A percentile compares a stretch with the other conserved stretches of the same genome.
Evolutionary conservation across 1,284 basidiomycete genomes (phyloP).

Genomic region (Pseudozyma sp.): DNA sequence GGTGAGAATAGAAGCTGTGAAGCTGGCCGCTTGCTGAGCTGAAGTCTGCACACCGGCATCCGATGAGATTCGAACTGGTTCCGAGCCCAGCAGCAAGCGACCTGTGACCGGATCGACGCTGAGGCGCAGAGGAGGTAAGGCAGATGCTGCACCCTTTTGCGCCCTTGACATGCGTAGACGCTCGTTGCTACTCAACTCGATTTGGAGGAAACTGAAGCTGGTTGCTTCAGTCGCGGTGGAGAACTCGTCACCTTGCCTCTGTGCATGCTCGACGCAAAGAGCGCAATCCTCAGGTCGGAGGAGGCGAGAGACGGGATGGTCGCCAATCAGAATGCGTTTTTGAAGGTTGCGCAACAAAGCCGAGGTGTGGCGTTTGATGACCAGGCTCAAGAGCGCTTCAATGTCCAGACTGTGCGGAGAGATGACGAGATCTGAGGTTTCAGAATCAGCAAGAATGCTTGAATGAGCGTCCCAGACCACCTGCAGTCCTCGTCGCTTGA

Average conservation of each 20-base stretch:
- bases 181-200: conserved; percentile 21
- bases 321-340: conserved; percentile 37
- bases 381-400: conserved; percentile 28
- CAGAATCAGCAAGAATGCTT: conserved; percentile 30
- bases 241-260: conserved; percentile 33
- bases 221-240: conserved; percentile 26
- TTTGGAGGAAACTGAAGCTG: conserved; percentile 34
- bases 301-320: conserved; percentile 38
- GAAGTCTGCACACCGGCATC: background rate
- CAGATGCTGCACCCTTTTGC: conserved; percentile 3
- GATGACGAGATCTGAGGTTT: conserved; percentile 17
- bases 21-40: conserved; percentile 13
- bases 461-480: conserved; percentile 35
- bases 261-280: conserved; percentile 27
- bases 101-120: conserved; percentile 49
- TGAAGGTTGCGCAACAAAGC: conserved; percentile 44
- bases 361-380: conserved; percentile 32
- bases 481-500: conserved; percentile 34
- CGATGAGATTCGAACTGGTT: conserved; percentile 7
- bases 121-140: conserved; percentile 41
- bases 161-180: background rate
- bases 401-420: conserved; percentile 35
- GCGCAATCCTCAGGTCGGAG: conserved; percentile 43
- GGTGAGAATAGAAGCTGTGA: conserved; percentile 37
- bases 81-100: conserved; percentile 37